A percentile compares a stretch with the other conserved stretches of the same genome.
Conservation (phyloP, 305 asterid genomes). For the Fraxinus sp. region DNA sequence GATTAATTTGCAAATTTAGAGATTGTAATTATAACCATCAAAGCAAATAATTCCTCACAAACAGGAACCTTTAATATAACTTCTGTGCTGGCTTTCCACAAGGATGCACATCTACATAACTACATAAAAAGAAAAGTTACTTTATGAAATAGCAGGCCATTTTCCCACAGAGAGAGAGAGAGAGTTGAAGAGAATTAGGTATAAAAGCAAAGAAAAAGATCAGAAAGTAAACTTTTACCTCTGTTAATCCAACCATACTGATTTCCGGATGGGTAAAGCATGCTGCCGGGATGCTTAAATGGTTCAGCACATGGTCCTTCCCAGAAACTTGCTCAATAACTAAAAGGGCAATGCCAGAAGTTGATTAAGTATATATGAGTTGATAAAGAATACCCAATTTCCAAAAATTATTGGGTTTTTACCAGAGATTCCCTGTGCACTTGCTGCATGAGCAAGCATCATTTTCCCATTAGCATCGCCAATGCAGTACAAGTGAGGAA, state of each 20-base stretch:
- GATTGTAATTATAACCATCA: background rate
- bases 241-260: slow-evolving; percentile 97
- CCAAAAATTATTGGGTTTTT: slow-evolving; percentile 6
- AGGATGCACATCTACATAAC: background rate
- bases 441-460: slow-evolving; percentile 99
- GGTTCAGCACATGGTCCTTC: slow-evolving; percentile 82
- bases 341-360: slow-evolving; percentile 28
- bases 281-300: slow-evolving; percentile 94
- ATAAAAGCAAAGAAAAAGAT: slow-evolving; percentile 13
- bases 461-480: slow-evolving; percentile 99
- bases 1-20: background rate
- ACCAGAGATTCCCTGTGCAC: slow-evolving; percentile 99
- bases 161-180: background rate
- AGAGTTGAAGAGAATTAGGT: background rate
- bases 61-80: background rate
- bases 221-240: slow-evolving; percentile 48
- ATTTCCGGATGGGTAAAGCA: slow-evolving; percentile 99
- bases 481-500: slow-evolving; percentile 90
- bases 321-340: slow-evolving; percentile 86
- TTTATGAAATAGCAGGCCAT: background rate
- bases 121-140: background rate
- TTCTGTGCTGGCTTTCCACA: background rate
- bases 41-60: background rate
- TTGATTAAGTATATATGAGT: slow-evolving; percentile 11
- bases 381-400: slow-evolving; percentile 6